phyloP scores from a whole-genome alignment of 495 filamentous ascomycete genomes.

The Aspergillus sparsus region DNA sequence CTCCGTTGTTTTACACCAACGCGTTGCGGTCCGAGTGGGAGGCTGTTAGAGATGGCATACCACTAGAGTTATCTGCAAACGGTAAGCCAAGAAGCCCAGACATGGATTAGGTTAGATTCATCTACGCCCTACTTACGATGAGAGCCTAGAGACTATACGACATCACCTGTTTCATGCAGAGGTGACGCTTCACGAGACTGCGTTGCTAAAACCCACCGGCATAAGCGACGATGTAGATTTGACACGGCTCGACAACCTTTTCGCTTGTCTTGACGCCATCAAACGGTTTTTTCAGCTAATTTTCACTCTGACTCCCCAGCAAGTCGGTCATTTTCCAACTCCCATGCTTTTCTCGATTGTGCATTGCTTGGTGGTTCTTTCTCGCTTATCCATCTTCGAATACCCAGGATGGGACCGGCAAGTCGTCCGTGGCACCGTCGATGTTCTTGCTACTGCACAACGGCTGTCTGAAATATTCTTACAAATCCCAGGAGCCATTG shows the following conservation, averaged over 20 bases:
- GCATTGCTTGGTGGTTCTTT: slow-evolving; percentile 21
- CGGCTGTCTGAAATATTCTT: neutral
- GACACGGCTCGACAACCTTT: slow-evolving; percentile 21
- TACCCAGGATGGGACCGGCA: slow-evolving; percentile 25
- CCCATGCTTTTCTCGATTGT: slow-evolving; percentile 14
- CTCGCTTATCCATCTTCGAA: slow-evolving; percentile 24
- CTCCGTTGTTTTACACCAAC: slow-evolving; percentile 9
- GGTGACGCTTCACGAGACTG: slow-evolving; percentile 9
- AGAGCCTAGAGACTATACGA: neutral
- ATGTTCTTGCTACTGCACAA: slow-evolving; percentile 12
- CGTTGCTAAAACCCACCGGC: slow-evolving; percentile 6
- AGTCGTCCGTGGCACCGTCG: slow-evolving; percentile 11
- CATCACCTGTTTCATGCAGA: slow-evolving; percentile 15
- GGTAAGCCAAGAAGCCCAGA: neutral
- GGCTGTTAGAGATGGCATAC: neutral
- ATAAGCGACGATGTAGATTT: slow-evolving; percentile 6
- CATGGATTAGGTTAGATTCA: no score
- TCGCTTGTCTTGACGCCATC: slow-evolving; percentile 23
- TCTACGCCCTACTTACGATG: neutral
- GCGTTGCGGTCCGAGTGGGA: slow-evolving; percentile 9
- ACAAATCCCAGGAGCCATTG: neutral
- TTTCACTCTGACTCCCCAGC: slow-evolving; percentile 9
- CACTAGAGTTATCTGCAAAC: slow-evolving; percentile 1
- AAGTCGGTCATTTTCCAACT: slow-evolving; percentile 10
- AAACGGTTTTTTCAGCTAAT: slow-evolving; percentile 17